Percentiles rank a stretch among this genome's conserved stretches.
phyloP scores from a whole-genome alignment of 2,329 filamentous ascomycete species.

The Pestalotiopsis sp. region DNA sequence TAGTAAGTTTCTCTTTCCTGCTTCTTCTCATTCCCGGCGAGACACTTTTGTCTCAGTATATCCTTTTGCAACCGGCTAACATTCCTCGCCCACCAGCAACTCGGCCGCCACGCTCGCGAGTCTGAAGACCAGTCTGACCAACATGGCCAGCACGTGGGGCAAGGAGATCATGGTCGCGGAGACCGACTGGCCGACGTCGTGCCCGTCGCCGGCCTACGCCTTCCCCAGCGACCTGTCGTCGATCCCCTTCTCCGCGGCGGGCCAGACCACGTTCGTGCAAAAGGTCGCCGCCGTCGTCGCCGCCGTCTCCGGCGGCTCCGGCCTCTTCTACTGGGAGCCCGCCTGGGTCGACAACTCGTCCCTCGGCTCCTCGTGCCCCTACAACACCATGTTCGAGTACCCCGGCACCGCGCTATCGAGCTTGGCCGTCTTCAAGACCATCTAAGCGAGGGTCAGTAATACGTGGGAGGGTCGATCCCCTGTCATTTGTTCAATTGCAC shows the following conservation, averaged over 20 bases:
- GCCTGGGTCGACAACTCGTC: slow-evolving; percentile 69
- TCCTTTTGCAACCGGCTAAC: slow-evolving; percentile 15
- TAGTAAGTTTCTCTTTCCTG: slow-evolving; percentile 42
- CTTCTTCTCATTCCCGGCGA: not conserved
- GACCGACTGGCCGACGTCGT: slow-evolving; percentile 70
- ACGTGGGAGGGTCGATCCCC: not conserved
- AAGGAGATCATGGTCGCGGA: slow-evolving; percentile 73
- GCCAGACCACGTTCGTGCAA: slow-evolving; percentile 65
- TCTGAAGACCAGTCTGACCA: slow-evolving; percentile 57
- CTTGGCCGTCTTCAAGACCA: slow-evolving; percentile 55
- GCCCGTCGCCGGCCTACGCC: slow-evolving; percentile 56
- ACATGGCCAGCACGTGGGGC: slow-evolving; percentile 62
- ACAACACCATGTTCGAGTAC: slow-evolving; percentile 64
- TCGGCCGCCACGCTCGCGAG: slow-evolving; percentile 58
- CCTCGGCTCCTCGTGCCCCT: slow-evolving; percentile 66
- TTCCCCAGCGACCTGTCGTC: slow-evolving; percentile 63
- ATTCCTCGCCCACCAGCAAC: slow-evolving; percentile 40
- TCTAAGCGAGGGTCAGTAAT: slow-evolving; percentile 34
- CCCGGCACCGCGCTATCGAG: slow-evolving; percentile 59
- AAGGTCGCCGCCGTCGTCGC: slow-evolving; percentile 60
- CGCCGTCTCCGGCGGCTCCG: slow-evolving; percentile 55
- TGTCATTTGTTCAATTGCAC: not conserved
- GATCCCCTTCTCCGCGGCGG: slow-evolving; percentile 65
- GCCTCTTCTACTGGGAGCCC: slow-evolving; percentile 76
- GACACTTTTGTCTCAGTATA: slow-evolving; percentile 1